These are phyloP conservation scores for Salpingoeca rosetta DNA, from an alignment of 78 protist genomes.

Conservation along the genomic window DNA sequence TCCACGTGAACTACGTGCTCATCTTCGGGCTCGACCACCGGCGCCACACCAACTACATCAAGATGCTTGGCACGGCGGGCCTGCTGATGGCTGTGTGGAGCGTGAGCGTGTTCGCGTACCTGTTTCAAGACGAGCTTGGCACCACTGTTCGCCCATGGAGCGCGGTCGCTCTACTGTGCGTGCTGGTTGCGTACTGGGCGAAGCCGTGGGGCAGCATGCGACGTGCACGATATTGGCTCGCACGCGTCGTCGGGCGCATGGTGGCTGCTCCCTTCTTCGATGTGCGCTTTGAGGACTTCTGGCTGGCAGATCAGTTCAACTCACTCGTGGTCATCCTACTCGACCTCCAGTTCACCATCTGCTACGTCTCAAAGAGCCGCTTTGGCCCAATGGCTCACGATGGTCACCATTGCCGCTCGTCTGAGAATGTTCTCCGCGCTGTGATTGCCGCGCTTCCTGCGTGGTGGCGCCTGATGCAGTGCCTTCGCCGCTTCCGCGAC, in stretches of 20 bases:
- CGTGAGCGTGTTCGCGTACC: neutral
- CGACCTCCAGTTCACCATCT: slow-evolving; percentile 6
- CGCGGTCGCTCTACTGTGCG: neutral
- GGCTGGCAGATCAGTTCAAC: slow-evolving; percentile 25
- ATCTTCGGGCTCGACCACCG: slow-evolving; percentile 2
- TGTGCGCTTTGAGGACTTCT: slow-evolving; percentile 25
- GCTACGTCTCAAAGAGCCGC: slow-evolving; percentile 5
- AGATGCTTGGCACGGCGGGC: neutral
- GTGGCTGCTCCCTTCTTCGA: slow-evolving; percentile 12
- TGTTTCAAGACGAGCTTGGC: neutral
- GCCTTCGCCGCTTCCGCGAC: slow-evolving; percentile 59
- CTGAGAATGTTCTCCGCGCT: neutral
- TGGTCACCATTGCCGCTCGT: neutral
- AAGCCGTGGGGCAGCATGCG: neutral
- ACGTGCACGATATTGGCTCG: neutral
- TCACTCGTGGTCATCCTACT: neutral
- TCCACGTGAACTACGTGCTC: slow-evolving; percentile 9
- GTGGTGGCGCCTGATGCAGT: slow-evolving; percentile 53
- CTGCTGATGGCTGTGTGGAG: slow-evolving; percentile 5
- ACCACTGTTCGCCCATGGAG: neutral
- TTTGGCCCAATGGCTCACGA: neutral
- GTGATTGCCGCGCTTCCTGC: slow-evolving; percentile 38
- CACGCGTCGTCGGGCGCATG: slow-evolving; percentile 2
- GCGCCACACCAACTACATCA: neutral
- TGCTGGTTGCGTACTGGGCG: neutral